Conservation (phyloP, 1,284 basidiomycete species). For the Ustilago curta region DNA sequence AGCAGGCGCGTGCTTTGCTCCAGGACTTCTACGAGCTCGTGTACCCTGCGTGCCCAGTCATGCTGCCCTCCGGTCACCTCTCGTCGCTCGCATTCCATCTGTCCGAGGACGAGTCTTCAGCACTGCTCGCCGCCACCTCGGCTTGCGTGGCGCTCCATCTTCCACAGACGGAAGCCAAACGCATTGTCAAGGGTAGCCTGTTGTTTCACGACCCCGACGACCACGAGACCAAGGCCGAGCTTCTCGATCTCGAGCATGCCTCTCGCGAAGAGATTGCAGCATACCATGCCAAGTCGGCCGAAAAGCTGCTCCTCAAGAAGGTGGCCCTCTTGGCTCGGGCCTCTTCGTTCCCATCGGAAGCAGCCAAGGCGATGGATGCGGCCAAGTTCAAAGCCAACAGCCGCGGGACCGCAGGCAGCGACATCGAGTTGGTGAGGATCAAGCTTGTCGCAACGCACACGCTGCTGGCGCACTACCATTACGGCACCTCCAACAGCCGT, state of each 20-base stretch:
- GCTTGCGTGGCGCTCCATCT: constrained; percentile 56
- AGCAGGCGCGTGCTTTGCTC: constrained; percentile 49
- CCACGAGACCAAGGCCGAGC: constrained; percentile 49
- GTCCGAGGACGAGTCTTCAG: constrained; percentile 59
- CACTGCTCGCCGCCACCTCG: constrained; percentile 56
- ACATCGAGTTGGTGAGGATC: constrained; percentile 55
- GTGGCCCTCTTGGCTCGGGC: constrained; percentile 33
- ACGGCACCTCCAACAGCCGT: constrained; percentile 49
- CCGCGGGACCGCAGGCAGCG: constrained; percentile 27
- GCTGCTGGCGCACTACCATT: constrained; percentile 59
- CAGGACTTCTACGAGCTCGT: constrained; percentile 61
- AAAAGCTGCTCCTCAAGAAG: constrained; percentile 53
- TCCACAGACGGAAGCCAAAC: constrained; percentile 48
- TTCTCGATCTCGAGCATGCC: constrained; percentile 40
- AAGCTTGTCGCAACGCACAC: constrained; percentile 60
- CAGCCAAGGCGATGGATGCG: constrained; percentile 32
- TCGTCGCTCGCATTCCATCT: constrained; percentile 62
- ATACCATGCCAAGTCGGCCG: constrained; percentile 57
- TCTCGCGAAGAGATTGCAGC: constrained; percentile 57
- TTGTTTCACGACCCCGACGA: constrained; percentile 39
- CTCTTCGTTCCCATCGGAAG: constrained; percentile 38
- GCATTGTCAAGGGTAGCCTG: constrained; percentile 55
- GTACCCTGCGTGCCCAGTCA: constrained; percentile 58
- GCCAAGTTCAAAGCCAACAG: constrained; percentile 28
- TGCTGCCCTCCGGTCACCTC: constrained; percentile 57